Percentiles rank a stretch among this genome's conserved stretches.
Evolutionary conservation across 1,284 basidiomycete genomes (phyloP).

Genomic region (Cryptococcus sp.): DNA sequence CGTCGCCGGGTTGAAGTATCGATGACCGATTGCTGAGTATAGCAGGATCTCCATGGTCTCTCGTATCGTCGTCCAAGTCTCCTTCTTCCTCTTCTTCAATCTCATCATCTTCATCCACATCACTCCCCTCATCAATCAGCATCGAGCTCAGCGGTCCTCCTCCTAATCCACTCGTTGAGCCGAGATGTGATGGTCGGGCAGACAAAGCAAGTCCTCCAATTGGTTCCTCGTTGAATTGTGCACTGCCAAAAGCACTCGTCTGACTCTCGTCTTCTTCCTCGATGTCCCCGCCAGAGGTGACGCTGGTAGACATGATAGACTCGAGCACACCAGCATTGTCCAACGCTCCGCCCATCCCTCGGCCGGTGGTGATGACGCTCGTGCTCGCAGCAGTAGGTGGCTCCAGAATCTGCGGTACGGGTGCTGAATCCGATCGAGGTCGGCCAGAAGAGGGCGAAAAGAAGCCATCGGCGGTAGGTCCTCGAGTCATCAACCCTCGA

Average conservation of each 20-base stretch:
- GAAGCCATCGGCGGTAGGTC: conserved; percentile 20
- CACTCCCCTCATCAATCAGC: conserved; percentile 36
- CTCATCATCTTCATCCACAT: conserved; percentile 42
- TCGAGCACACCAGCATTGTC: conserved; percentile 14
- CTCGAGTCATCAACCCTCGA: conserved; percentile 8
- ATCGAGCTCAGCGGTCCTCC: conserved; percentile 16
- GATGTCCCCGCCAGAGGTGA: conserved; percentile 22
- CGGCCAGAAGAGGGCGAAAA: conserved; percentile 25
- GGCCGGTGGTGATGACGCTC: conserved; percentile 24
- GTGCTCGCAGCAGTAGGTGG: conserved; percentile 8
- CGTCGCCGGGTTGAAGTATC: conserved; percentile 14
- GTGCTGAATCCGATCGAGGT: conserved; percentile 39
- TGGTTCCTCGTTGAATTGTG: background rate
- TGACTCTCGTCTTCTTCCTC: conserved; percentile 53
- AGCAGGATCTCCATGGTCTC: conserved; percentile 1
- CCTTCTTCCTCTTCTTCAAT: conserved; percentile 7
- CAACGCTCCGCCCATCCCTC: conserved; percentile 15
- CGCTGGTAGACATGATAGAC: conserved; percentile 19
- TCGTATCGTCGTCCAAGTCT: conserved; percentile 9
- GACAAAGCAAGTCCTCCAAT: conserved; percentile 12
- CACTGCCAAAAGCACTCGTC: conserved; percentile 37
- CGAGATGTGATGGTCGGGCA: conserved; percentile 21
- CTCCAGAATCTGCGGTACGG: conserved; percentile 16
- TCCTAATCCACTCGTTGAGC: conserved; percentile 13
- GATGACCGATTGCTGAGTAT: conserved; percentile 16